phyloP scores from a whole-genome alignment of 1,139 yeast genomes.

The Debaryomyces coudertii region DNA sequence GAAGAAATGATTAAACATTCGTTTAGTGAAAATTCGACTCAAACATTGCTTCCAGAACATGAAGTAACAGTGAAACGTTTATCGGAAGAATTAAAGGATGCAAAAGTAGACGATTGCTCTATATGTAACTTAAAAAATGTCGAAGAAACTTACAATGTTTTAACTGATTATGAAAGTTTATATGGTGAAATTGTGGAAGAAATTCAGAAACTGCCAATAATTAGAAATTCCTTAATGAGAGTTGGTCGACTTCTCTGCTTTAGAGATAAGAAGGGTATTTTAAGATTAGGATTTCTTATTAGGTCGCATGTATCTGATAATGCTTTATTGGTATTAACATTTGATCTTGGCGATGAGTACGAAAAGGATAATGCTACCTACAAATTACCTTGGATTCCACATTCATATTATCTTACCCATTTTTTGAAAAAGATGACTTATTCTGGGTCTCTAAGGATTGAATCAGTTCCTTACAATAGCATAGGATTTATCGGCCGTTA shows the following conservation, averaged over 20 bases:
- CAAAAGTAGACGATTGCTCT: slow-evolving; percentile 43
- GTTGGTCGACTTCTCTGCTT: slow-evolving; percentile 66
- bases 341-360: slow-evolving; percentile 47
- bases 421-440: slow-evolving; percentile 35
- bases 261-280: slow-evolving; percentile 45
- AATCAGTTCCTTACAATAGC: slow-evolving; percentile 47
- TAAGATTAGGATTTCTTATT: slow-evolving; percentile 59
- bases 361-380: slow-evolving; percentile 28
- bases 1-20: slow-evolving; percentile 98
- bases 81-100: slow-evolving; percentile 46
- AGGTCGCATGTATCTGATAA: slow-evolving; percentile 37
- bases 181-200: slow-evolving; percentile 53
- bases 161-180: slow-evolving; percentile 47
- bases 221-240: slow-evolving; percentile 47
- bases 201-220: slow-evolving; percentile 47
- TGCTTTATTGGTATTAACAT: slow-evolving; percentile 42
- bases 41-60: slow-evolving; percentile 84
- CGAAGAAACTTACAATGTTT: slow-evolving; percentile 46
- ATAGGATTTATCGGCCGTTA: slow-evolving; percentile 57
- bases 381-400: slow-evolving; percentile 59
- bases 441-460: slow-evolving; percentile 38
- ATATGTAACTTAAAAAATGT: slow-evolving; percentile 43
- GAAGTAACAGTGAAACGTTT: slow-evolving; percentile 63
- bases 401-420: slow-evolving; percentile 27
- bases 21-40: slow-evolving; percentile 88